phyloP scores from a whole-genome alignment of 352 stramenopile genomes.

The Thalassiosira hispida region DNA sequence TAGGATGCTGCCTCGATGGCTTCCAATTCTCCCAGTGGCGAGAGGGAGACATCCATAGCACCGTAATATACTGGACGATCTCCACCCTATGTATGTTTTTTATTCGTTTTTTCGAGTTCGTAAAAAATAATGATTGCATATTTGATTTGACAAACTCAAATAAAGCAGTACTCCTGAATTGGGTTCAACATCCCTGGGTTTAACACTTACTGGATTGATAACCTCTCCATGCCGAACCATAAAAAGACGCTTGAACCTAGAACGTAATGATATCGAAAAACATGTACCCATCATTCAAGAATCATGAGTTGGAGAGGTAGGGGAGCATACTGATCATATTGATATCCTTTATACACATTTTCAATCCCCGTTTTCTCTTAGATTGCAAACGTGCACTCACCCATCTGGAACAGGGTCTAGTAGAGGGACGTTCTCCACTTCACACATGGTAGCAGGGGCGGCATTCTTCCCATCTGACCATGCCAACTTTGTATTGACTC shows the following conservation, averaged over 20 bases:
- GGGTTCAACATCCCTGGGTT: too few relatives aligned
- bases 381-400: conserved; percentile 16
- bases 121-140: conserved; percentile 48
- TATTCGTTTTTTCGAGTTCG: conserved; percentile 1
- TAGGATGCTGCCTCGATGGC: conserved; percentile 73
- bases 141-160: too few relatives aligned
- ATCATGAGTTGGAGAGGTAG: background rate
- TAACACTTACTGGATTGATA: conserved; percentile 61
- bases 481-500: conserved; percentile 1
- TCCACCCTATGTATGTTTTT: conserved; percentile 51
- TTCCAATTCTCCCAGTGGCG: conserved; percentile 76
- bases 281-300: conserved; percentile 1
- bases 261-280: background rate
- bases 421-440: conserved; percentile 49
- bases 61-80: conserved; percentile 82
- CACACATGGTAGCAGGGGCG: conserved; percentile 44
- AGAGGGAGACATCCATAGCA: conserved; percentile 80
- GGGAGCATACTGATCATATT: too few relatives aligned
- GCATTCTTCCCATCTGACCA: conserved; percentile 46
- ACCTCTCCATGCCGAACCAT: conserved; percentile 83
- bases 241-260: conserved; percentile 73
- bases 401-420: conserved; percentile 51
- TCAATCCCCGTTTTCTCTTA: background rate
- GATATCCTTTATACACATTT: too few relatives aligned
- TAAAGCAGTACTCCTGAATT: too few relatives aligned